A percentile compares a stretch with the other conserved stretches of the same genome.
phyloP scores from a whole-genome alignment of 352 stramenopile genomes.

The Globisporangium nodosum region DNA sequence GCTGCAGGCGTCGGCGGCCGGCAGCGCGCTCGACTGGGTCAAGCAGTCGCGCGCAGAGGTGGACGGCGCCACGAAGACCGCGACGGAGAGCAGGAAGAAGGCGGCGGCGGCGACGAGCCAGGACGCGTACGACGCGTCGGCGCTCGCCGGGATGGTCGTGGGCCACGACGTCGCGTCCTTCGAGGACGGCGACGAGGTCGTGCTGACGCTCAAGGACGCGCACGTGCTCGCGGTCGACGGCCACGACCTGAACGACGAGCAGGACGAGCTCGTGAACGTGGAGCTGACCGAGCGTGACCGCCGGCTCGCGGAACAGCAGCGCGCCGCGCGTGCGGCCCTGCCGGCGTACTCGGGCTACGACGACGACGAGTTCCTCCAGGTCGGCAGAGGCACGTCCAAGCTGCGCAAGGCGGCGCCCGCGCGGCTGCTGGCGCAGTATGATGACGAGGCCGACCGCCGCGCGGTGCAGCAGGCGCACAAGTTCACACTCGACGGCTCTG shows the following conservation, averaged over 20 bases:
- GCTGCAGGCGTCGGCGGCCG: conserved; percentile 28
- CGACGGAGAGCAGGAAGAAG: conserved; percentile 7
- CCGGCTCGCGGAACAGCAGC: conserved; percentile 33
- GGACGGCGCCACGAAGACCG: conserved; percentile 3
- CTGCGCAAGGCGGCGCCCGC: conserved; percentile 21
- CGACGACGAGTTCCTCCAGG: conserved; percentile 95
- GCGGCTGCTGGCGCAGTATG: conserved; percentile 83
- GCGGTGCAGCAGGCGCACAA: conserved; percentile 32
- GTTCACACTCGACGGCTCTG: conserved; percentile 51
- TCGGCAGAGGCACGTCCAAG: conserved; percentile 20
- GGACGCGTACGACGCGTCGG: conserved; percentile 51
- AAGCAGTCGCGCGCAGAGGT: conserved; percentile 35
- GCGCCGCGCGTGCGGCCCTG: conserved; percentile 38
- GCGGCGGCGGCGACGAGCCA: conserved; percentile 11
- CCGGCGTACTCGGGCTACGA: conserved; percentile 94
- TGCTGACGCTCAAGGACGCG: conserved; percentile 93
- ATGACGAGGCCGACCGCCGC: conserved; percentile 70
- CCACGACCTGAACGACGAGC: conserved; percentile 73
- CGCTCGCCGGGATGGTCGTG: conserved; percentile 89
- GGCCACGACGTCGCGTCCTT: conserved; percentile 85
- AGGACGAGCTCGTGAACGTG: conserved; percentile 84
- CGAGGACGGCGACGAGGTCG: conserved; percentile 86
- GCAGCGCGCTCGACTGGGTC: conserved; percentile 65
- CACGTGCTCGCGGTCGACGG: conserved; percentile 78
- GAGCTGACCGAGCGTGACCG: conserved; percentile 72